Percentiles rank a stretch among this genome's conserved stretches.
Conservation (phyloP, 768 basidiomycete species). For the Amanita muscaria region DNA sequence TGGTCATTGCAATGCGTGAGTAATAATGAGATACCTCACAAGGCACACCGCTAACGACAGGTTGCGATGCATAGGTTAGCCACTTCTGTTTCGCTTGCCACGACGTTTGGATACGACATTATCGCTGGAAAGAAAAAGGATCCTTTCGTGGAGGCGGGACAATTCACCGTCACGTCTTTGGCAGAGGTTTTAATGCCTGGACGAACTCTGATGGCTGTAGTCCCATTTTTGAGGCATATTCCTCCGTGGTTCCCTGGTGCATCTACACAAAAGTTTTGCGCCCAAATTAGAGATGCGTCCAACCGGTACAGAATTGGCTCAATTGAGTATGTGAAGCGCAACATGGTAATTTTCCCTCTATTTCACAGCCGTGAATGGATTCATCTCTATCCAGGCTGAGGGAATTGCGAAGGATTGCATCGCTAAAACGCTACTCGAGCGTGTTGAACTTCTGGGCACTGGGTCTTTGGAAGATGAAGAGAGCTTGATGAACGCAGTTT, state of each 20-base stretch:
- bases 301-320: neutral
- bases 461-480: neutral
- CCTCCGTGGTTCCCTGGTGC: constrained; percentile 4
- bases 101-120: constrained; percentile 1
- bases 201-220: neutral
- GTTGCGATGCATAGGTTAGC: neutral
- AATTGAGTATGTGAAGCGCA: neutral
- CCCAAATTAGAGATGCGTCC: neutral
- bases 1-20: neutral
- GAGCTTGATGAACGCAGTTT: neutral
- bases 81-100: neutral
- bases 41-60: neutral
- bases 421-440: neutral
- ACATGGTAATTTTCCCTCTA: neutral
- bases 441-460: neutral
- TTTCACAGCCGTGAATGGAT: neutral
- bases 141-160: neutral
- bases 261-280: neutral
- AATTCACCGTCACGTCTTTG: neutral
- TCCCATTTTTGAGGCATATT: constrained; percentile 2
- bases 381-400: neutral
- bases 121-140: neutral
- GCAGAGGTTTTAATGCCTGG: neutral
- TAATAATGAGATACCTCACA: neutral
- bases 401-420: neutral